Conservation (phyloP, 371 early-diverging fungal genomes). For the Actinomortierella ambigua region DNA sequence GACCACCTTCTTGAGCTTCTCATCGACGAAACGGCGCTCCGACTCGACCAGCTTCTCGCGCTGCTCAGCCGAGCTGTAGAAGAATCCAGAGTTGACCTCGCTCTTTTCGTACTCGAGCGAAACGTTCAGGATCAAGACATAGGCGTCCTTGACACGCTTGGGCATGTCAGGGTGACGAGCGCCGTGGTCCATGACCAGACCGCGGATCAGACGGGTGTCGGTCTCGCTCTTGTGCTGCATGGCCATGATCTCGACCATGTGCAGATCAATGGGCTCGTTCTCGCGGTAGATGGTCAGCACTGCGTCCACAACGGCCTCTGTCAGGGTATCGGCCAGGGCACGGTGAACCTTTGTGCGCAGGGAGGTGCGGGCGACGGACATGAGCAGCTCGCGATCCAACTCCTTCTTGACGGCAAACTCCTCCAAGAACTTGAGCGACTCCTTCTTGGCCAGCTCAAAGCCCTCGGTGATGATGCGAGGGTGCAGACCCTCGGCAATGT, state of each 20-base stretch:
- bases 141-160: constrained; percentile 92
- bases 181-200: constrained; percentile 99
- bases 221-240: constrained; percentile 98
- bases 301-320: constrained; percentile 97
- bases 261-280: constrained; percentile 93
- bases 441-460: constrained; percentile 95
- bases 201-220: constrained; percentile 95
- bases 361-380: constrained; percentile 93
- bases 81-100: constrained; percentile 99
- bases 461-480: constrained; percentile 97
- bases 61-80: constrained; percentile 98
- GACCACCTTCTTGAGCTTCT: constrained; percentile 92
- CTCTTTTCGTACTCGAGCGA: constrained; percentile 99
- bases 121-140: constrained; percentile 96
- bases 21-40: constrained; percentile 97
- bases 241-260: constrained; percentile 99
- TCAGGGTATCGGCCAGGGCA: constrained; percentile 89
- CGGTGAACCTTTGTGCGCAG: constrained; percentile 96
- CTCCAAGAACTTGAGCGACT: constrained; percentile 93
- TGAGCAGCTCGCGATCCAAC: constrained; percentile 91
- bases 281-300: constrained; percentile 86
- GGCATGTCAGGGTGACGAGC: constrained; percentile 99
- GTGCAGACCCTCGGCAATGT: constrained; percentile 96
- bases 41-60: constrained; percentile 98
- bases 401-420: constrained; percentile 72